Conservation (phyloP, 768 basidiomycete genomes). For the Scleroderma citrinum region DNA sequence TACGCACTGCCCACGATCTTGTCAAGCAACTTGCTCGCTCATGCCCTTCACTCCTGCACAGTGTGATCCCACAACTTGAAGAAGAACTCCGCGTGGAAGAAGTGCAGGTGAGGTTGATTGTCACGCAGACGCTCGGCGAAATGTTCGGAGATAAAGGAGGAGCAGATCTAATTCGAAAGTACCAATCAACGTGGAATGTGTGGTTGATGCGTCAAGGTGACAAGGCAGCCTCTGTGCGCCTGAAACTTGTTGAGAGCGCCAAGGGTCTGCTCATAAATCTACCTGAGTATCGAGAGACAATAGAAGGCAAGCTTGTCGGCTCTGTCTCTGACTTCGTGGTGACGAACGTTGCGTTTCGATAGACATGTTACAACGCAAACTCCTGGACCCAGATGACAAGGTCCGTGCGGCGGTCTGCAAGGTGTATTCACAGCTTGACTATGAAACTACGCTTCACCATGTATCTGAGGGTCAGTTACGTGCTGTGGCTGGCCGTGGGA, state of each 20-base stretch:
- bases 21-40: constrained; percentile 76
- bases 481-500: constrained; percentile 60
- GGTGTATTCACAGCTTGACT: constrained; percentile 78
- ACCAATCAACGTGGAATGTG: constrained; percentile 77
- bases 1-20: constrained; percentile 75
- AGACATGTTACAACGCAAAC: constrained; percentile 60
- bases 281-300: constrained; percentile 56
- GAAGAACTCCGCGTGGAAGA: constrained; percentile 82
- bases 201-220: constrained; percentile 83
- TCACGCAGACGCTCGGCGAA: constrained; percentile 81
- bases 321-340: neutral
- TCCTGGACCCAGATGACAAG: constrained; percentile 87
- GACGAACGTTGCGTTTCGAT: constrained; percentile 5
- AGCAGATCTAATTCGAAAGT: constrained; percentile 69
- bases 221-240: constrained; percentile 59
- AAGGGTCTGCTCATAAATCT: constrained; percentile 56
- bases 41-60: constrained; percentile 77
- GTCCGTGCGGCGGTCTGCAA: constrained; percentile 82
- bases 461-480: constrained; percentile 59
- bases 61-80: constrained; percentile 90
- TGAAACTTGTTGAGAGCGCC: constrained; percentile 72
- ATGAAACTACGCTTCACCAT: constrained; percentile 84
- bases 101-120: constrained; percentile 62
- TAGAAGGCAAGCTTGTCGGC: constrained; percentile 60
- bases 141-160: constrained; percentile 83